Conservation (phyloP, 345 rosid genomes). For the Fremontodendron californicum region DNA sequence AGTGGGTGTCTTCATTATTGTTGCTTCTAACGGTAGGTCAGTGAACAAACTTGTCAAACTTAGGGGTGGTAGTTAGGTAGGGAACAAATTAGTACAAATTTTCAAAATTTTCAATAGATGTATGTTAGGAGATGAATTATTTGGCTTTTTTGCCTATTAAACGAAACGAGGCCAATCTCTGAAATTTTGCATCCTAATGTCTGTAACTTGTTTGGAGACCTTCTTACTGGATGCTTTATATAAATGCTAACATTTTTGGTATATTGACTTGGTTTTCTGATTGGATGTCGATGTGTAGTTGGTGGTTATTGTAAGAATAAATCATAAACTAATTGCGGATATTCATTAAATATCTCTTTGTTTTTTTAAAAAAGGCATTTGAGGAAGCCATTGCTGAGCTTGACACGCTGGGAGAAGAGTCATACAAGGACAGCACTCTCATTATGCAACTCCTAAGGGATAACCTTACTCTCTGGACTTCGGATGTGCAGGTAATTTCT, state of each 20-base stretch:
- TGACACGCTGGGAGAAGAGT: constrained; percentile 88
- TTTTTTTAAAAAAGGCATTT: constrained; percentile 49
- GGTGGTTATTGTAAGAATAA: not conserved
- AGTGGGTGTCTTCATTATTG: not conserved
- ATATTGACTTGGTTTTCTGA: too few species aligned
- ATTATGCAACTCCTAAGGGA: constrained; percentile 93
- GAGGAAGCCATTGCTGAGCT: constrained; percentile 97
- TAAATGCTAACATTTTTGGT: too few species aligned
- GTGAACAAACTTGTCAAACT: not conserved
- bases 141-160: not conserved
- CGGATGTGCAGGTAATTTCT: constrained; percentile 72
- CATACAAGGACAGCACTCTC: constrained; percentile 98
- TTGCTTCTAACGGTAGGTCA: not conserved
- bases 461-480: constrained; percentile 96
- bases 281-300: not conserved
- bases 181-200: not conserved
- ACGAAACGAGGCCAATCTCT: not conserved
- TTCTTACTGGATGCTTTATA: too few species aligned
- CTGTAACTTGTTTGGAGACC: not conserved
- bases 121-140: not conserved
- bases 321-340: not conserved
- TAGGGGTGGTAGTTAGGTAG: not conserved
- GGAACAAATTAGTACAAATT: not conserved
- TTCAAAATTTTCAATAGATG: not conserved
- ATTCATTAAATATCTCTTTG: not conserved